Evolutionary conservation across 345 rosid species (phyloP), one percentile per base, ranked within the genome.

Genomic region (Rhizophora apiculata): DNA sequence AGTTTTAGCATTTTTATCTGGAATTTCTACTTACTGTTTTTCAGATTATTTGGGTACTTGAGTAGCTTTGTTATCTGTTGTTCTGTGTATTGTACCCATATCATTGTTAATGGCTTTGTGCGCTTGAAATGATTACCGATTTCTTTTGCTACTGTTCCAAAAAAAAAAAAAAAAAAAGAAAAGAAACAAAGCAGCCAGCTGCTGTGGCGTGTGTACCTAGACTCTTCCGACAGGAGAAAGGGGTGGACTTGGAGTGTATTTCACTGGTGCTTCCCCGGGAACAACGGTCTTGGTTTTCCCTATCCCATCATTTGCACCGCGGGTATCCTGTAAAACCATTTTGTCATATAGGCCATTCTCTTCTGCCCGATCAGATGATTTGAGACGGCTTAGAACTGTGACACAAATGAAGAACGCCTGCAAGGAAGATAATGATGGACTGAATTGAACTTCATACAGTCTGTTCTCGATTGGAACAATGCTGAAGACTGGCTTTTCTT

Each of bases 181-280:
- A 43, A 3, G 19, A 13, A 43, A 43, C 5, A 15, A 13, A 43
- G 15, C 49, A 64, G 20, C 32, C 54, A 56, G 48, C 48, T 64
- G 20, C 64, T 3, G 49, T 43, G 18, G 49, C 16, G 29, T 55
- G 36, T 1, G 64, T 59, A 46, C 43, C 78, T 82, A 93, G 34
- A 84, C 94, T 62, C 98, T 86, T 63, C 93, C 97, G 4, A 88
- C 87, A 0, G 98, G 96, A 63, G 98, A 93, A 75, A 76, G 81
- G 6, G 96, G 97, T 7, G 96, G 97, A 79, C 78, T 72, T 27
- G 93, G 82, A 62, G 89, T 78, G 71, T 84, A 89, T 65, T 72
- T 90, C 9, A 72, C 58, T 46, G 88, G 81, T 52, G 77, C 57
- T 65, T 79, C 67, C 46, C 70, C 76, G 0, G 24, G 58, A 19